phyloP scores from a whole-genome alignment of 2,329 filamentous ascomycete species.

The Aspergillus vadensis region DNA sequence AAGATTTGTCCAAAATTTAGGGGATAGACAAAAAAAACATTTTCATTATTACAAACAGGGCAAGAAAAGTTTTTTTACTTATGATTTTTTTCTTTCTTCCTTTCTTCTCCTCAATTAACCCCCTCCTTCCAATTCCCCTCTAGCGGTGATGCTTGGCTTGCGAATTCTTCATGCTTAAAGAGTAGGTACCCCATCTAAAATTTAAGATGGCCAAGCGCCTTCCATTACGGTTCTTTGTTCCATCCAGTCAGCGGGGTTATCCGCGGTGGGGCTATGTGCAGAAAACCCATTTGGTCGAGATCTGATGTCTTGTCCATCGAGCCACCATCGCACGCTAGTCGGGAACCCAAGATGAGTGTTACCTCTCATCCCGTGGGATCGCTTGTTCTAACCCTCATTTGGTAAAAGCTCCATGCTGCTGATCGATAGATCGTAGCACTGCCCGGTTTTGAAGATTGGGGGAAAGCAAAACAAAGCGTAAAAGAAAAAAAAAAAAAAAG shows the following conservation, averaged over 20 bases:
- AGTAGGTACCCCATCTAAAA: neutral
- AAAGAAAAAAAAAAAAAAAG: neutral
- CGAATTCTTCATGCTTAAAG: neutral
- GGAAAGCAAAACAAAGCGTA: neutral
- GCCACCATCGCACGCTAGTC: neutral
- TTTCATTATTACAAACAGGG: neutral
- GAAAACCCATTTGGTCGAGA: slow-evolving; percentile 1
- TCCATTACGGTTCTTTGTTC: slow-evolving; percentile 4
- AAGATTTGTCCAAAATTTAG: neutral
- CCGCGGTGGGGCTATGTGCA: slow-evolving; percentile 5
- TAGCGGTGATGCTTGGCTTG: neutral
- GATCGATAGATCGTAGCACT: neutral
- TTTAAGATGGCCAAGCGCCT: neutral
- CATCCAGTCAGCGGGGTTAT: slow-evolving; percentile 9
- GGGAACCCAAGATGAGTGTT: neutral
- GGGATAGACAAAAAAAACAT: neutral
- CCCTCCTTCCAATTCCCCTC: neutral
- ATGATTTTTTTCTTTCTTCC: neutral
- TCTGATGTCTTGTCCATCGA: neutral
- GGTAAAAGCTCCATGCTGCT: neutral
- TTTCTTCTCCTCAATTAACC: neutral
- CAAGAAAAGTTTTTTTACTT: neutral
- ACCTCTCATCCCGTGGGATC: slow-evolving; percentile 3
- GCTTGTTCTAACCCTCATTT: slow-evolving; percentile 4
- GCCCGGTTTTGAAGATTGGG: neutral